Evolutionary conservation across 1,284 basidiomycete species (phyloP).

Genomic region (Xerocomus nothofagi): DNA sequence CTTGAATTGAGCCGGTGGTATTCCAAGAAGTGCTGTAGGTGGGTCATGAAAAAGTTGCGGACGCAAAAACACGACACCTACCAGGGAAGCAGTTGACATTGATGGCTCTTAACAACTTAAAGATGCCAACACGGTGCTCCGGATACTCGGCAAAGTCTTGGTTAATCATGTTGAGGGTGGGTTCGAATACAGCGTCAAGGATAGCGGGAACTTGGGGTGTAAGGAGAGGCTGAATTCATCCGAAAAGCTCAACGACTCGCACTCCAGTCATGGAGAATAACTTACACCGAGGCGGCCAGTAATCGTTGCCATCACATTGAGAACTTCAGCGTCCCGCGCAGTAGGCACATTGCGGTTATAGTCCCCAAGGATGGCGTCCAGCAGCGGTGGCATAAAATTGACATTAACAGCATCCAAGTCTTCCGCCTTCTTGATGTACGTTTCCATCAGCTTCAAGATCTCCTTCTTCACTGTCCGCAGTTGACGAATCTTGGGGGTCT

Average conservation of each 20-base stretch:
- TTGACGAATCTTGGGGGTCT: conserved; percentile 95
- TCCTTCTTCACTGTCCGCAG: conserved; percentile 99
- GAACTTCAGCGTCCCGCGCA: conserved; percentile 94
- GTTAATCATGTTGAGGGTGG: conserved; percentile 98
- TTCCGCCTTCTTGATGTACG: conserved; percentile 95
- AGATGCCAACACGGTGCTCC: conserved; percentile 97
- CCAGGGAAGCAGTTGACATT: conserved; percentile 96
- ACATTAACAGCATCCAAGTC: conserved; percentile 91
- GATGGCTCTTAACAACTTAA: conserved; percentile 92
- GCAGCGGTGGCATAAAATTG: conserved; percentile 92
- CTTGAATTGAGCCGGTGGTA: conserved; percentile 95
- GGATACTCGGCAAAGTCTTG: conserved; percentile 98
- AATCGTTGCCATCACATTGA: conserved; percentile 99
- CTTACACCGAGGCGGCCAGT: conserved; percentile 83
- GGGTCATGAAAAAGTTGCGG: background rate
- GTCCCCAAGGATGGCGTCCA: conserved; percentile 97
- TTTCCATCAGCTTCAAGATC: conserved; percentile 96
- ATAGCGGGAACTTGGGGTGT: conserved; percentile 96
- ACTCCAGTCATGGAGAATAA: conserved; percentile 13
- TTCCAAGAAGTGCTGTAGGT: conserved; percentile 72
- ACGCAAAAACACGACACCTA: conserved; percentile 33
- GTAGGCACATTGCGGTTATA: conserved; percentile 94
- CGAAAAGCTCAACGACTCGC: conserved; percentile 12
- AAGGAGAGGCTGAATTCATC: conserved; percentile 60
- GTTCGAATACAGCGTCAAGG: conserved; percentile 96